Evolutionary conservation across 2,329 filamentous ascomycete species (phyloP), one percentile per base, ranked within the genome.

Genomic region (Aspergillus transmontanensis): DNA sequence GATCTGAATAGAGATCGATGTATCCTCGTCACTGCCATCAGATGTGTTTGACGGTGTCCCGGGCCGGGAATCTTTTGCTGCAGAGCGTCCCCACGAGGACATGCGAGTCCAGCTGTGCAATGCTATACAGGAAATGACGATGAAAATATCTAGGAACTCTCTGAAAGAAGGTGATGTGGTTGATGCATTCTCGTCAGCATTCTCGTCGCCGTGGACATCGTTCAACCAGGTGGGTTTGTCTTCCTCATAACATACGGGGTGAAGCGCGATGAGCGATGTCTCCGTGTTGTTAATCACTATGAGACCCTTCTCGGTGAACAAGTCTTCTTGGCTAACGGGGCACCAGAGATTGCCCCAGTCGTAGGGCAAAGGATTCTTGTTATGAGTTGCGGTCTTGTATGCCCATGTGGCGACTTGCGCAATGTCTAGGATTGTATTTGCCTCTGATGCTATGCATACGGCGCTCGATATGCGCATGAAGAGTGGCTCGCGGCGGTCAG

Each of bases 391-490:
- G 21, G 23, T 26, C 21, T 26, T 43, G 50, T 62, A 62, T 55
- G 36, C 57, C 26, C 41, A 45, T 48, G 54, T 32, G 23, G 58
- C 28, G 7, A 50, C 58, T 30, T 69, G 41, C 21, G 61, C 65
- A 48, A 71, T 46, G 45, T 70, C 67, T 53, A 58, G 63, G 57
- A 64, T 39, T 19, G 64, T 58, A 58, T 65, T 67, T n/a, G 64
- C 56, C 45, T 67, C 39, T 12, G 63, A 43, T 14, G 65, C 66
- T 46, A 63, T 54, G 53, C 54, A 60, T 36, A 69, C 58, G 14
- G 69, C 59, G 58, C 63, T 62, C 51, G 57, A 57, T 23, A 71
- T 53, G 46, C 67, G 65, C 41, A 51, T 59, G 51, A 66, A 21
- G 63, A 71, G 68, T 16, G 60, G 50, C 50, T 71, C 66, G 19